Base-by-base conservation (phyloP, 805 yeast species). In the Pichia occidentalis region DNA sequence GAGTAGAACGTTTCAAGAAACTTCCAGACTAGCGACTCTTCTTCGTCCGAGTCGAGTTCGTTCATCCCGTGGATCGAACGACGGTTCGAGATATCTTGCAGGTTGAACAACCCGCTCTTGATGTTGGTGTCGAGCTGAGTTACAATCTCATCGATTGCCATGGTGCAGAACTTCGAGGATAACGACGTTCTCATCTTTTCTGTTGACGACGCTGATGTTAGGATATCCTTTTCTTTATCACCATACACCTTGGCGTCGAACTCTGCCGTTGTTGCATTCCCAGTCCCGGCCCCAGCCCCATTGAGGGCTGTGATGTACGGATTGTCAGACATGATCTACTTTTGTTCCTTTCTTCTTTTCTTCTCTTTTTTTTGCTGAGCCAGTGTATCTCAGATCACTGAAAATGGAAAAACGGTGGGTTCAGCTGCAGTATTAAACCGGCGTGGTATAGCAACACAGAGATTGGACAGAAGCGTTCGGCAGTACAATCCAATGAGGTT, bases 1-100 rank as follows among this genome's bases (percentile, higher is more conserved):
- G 84, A 88, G 52, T 85, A 79, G 54, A 92, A 92, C 39, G 80
- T 85, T 43, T 80, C 68, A 8, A 86, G 36, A 51, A 92, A 92
- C 58, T 85, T 83, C 63, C 71, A 59, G n/a, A 75, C 42, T 30
- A 90, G 53, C 45, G 69, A 75, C 49, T 88, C 96, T 17, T 80
- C 85, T 37, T 85, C 95, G 14, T 85, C 95, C 4, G 67, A 65
- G 7, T 66, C 64, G 33, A 94, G 69, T 51, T 85, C 97, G 59
- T 92, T 92, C 26, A 71, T 47, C 2, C 99, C 99, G 54, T 85
- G 81, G 13, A 78, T 64, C 17, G 77, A 67, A 49, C 90, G 72
- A 49, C 97, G 70, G 51, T 74, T 72, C 13, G 73, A 60, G 16
- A 85, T 76, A 42, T 88, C 97, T 41, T 77, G 87, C 23, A 66